Base-by-base conservation (phyloP, 208 protist genomes). In the Acanthamoeba healyi region DNA sequence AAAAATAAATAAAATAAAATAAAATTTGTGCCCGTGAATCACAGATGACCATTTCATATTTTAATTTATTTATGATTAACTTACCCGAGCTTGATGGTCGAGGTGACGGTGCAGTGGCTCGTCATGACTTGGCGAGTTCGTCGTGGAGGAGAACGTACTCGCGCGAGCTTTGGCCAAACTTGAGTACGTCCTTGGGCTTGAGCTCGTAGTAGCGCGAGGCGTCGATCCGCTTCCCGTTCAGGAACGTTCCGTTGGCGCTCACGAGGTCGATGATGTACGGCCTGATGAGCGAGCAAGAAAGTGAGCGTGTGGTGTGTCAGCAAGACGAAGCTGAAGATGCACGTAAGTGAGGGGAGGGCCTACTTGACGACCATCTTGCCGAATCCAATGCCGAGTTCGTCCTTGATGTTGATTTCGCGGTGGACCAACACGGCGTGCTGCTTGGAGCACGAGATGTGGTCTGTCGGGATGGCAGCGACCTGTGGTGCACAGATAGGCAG, bases 401-500 rank as follows among this genome's bases (percentile, higher is more conserved):
- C 72, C 44, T 91, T 86, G 38, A 44, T 72, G 38, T 81, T 63
- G 14, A 97, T 54, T 32, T 72, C 38, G 65, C 97, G 84, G 84
- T 89, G 97, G 46, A 98, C 96, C 22, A 98, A 77, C 1, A 97
- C 97, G 17, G 98, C 98, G 94, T 98, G 98, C 95, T 98, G 98
- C 36, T 98, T 98, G 10, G 96, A 98, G 92, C 97, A 98, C 19
- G 96, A 98, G 19, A 95, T 96, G 94, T 98, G 97, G 24, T 98
- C 96, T 17, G 95, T 67, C 38, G 96, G 97, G 17, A 98, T 97
- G 94, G 98, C 97, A 1, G 34, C 63, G 36, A 97, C 91, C 65
- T 95, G 72, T 22, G 9, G 14, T 42, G 1, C n/a, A n/a, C n/a
- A n/a, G n/a, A n/a, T n/a, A n/a, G n/a, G n/a, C n/a, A n/a, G n/a